These are phyloP conservation scores for Claviceps africana DNA, from an alignment of 2,329 filamentous ascomycete species.

Conservation along the genomic window DNA sequence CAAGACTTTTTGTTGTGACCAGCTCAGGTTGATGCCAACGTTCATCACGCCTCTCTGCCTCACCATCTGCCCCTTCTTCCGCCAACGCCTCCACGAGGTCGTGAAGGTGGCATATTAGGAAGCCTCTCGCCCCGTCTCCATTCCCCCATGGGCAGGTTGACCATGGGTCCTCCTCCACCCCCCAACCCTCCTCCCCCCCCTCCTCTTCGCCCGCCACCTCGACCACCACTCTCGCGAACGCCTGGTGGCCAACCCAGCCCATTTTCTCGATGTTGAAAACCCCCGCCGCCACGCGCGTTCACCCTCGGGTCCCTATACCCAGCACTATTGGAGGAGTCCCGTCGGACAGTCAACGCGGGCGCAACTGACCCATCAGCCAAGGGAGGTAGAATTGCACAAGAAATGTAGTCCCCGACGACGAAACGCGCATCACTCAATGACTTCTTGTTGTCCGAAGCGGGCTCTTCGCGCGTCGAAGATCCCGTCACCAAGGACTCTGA, in stretches of 20 bases:
- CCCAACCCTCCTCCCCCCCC: slow-evolving; percentile 20
- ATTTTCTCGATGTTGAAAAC: slow-evolving; percentile 13
- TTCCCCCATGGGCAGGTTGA: slow-evolving; percentile 37
- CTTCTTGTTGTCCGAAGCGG: slow-evolving; percentile 60
- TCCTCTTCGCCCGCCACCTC: slow-evolving; percentile 25
- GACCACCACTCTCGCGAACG: slow-evolving; percentile 19
- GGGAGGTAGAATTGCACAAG: slow-evolving; percentile 67
- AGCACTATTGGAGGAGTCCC: slow-evolving; percentile 11
- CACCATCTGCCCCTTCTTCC: slow-evolving; percentile 16
- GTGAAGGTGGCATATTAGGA: slow-evolving; percentile 34
- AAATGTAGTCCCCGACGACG: slow-evolving; percentile 78
- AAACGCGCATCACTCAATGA: slow-evolving; percentile 67
- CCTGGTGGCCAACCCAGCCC: slow-evolving; percentile 20
- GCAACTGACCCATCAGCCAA: slow-evolving; percentile 60
- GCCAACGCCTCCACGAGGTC: slow-evolving; percentile 14
- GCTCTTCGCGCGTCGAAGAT: slow-evolving; percentile 24
- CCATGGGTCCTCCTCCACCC: slow-evolving; percentile 14
- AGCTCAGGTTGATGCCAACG: not conserved
- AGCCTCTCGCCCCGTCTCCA: slow-evolving; percentile 53
- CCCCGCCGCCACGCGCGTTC: slow-evolving; percentile 13
- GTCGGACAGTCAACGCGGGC: slow-evolving; percentile 32
- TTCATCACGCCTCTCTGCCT: not conserved
- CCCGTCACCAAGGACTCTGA: slow-evolving; percentile 23
- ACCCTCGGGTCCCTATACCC: slow-evolving; percentile 9
- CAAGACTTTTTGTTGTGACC: not conserved